Evolutionary conservation across 2,329 filamentous ascomycete genomes (phyloP).

Genomic region (Epicoccum sorghinum): DNA sequence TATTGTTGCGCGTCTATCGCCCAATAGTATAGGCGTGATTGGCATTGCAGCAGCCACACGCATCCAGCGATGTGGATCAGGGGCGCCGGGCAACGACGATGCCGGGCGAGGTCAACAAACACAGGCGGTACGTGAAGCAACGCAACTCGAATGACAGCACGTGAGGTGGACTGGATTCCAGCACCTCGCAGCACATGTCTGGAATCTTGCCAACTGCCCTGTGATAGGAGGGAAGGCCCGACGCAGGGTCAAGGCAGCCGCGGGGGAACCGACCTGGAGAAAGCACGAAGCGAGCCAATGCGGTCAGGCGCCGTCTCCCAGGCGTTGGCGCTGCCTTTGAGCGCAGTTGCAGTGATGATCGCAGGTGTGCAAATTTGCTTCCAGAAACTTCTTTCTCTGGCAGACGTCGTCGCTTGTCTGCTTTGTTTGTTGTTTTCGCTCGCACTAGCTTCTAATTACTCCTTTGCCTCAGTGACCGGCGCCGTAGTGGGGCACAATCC

Average conservation of each 20-base stretch:
- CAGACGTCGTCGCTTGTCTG: constrained; percentile 2
- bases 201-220: background rate
- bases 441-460: constrained; percentile 14
- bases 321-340: constrained; percentile 9
- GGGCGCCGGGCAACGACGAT: constrained; percentile 4
- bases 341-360: constrained; percentile 2
- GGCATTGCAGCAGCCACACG: constrained; percentile 15
- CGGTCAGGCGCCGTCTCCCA: constrained; percentile 23
- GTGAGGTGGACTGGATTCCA: background rate
- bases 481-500: constrained; percentile 41
- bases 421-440: constrained; percentile 24
- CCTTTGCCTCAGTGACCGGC: constrained; percentile 23
- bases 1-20: constrained; percentile 4
- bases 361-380: constrained; percentile 10
- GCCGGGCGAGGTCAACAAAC: background rate
- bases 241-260: constrained; percentile 22
- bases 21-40: constrained; percentile 15
- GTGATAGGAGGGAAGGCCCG: constrained; percentile 9
- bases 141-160: too few relatives aligned
- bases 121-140: too few relatives aligned
- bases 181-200: background rate
- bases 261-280: constrained; percentile 26
- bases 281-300: constrained; percentile 37
- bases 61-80: constrained; percentile 13
- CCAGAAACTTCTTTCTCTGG: constrained; percentile 12